Conservation (phyloP, 139 green algal species). For the Spirogloea muscicola region DNA sequence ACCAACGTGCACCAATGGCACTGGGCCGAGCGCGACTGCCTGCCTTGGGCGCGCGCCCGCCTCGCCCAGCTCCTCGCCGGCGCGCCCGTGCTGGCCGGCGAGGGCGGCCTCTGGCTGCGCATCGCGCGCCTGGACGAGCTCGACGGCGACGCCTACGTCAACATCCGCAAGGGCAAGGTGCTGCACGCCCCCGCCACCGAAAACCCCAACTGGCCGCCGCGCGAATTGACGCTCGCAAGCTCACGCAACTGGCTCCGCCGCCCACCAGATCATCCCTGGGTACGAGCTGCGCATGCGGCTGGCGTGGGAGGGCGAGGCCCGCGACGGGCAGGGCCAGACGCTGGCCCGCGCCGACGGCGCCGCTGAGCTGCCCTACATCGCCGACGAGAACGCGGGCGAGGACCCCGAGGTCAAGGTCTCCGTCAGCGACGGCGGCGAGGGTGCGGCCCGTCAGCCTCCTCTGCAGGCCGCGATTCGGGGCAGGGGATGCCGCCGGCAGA, state of each 20-base stretch:
- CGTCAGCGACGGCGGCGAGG: too few species aligned
- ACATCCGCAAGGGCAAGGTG: slow-evolving; percentile 55
- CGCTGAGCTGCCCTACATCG: slow-evolving; percentile 56
- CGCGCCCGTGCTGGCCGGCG: slow-evolving; percentile 10
- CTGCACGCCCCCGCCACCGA: too few species aligned
- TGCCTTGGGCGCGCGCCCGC: slow-evolving; percentile 41
- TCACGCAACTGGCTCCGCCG: too few species aligned
- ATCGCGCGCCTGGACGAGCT: slow-evolving; percentile 19
- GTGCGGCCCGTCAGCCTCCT: too few species aligned
- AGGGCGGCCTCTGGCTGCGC: slow-evolving; percentile 1
- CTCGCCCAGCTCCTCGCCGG: slow-evolving; percentile 40
- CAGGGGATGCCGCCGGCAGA: too few species aligned
- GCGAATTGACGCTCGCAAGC: too few species aligned
- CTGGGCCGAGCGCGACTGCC: slow-evolving; percentile 52
- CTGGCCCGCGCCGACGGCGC: slow-evolving; percentile 12
- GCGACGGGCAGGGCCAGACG: slow-evolving; percentile 12
- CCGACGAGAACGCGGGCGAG: slow-evolving; percentile 59
- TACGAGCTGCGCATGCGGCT: slow-evolving; percentile 57
- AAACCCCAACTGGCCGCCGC: too few species aligned
- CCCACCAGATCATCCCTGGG: slow-evolving; percentile 55
- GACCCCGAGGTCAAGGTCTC: slow-evolving; percentile 50
- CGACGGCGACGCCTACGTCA: slow-evolving; percentile 50
- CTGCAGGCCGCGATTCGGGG: too few species aligned
- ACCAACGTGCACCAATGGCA: slow-evolving; percentile 60
- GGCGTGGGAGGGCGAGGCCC: slow-evolving; percentile 41